These are phyloP conservation scores for Cyberlindnera bimundalis DNA, from an alignment of 805 yeast genomes.

Conservation along the genomic window DNA sequence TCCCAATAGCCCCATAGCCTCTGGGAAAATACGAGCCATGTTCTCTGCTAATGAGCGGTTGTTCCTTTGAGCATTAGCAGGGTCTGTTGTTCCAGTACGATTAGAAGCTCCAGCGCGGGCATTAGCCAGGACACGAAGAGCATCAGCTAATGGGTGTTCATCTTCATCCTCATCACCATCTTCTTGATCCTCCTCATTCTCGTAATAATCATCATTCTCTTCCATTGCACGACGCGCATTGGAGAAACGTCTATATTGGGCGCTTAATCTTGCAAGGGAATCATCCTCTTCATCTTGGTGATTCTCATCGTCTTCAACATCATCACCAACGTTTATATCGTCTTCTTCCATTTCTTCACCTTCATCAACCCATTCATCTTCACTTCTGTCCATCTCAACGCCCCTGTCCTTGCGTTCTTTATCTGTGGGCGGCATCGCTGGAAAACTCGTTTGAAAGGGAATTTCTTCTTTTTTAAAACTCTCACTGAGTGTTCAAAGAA, in stretches of 20 bases:
- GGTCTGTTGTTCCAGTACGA: too few relatives aligned
- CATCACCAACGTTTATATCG: constrained; percentile 21
- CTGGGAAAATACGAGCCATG: constrained; percentile 38
- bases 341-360: constrained; percentile 8
- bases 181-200: constrained; percentile 26
- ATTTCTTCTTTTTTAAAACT: too few relatives aligned
- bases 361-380: constrained; percentile 10
- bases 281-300: constrained; percentile 26
- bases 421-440: neutral
- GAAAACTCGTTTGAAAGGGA: too few relatives aligned
- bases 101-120: constrained; percentile 13
- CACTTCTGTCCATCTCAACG: constrained; percentile 9
- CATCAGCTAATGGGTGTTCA: constrained; percentile 26
- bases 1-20: constrained; percentile 33
- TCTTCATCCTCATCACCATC: constrained; percentile 20
- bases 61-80: constrained; percentile 4
- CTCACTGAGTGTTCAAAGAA: too few relatives aligned
- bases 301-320: constrained; percentile 21
- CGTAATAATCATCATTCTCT: constrained; percentile 25
- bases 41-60: constrained; percentile 21
- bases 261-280: constrained; percentile 38
- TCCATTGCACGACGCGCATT: constrained; percentile 21
- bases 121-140: constrained; percentile 27
- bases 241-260: constrained; percentile 35
- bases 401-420: constrained; percentile 5